A percentile compares a stretch with the other conserved stretches of the same genome.
Conservation (phyloP, 148 eudicot species). For the Cornus suecica region DNA sequence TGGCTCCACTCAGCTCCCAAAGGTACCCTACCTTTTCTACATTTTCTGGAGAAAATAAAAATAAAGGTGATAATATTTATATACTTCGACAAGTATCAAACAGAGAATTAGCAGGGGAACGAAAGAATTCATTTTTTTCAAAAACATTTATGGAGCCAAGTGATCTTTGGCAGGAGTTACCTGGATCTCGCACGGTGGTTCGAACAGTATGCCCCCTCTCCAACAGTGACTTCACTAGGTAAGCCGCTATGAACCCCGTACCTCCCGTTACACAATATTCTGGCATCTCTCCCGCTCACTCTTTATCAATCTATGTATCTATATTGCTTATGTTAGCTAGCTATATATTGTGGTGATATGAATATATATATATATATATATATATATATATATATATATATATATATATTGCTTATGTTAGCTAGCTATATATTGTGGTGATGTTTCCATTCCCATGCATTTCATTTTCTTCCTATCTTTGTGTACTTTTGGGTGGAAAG, state of each 20-base stretch:
- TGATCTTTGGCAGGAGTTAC: slow-evolving; percentile 22
- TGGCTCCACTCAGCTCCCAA: slow-evolving; percentile 77
- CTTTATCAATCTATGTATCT: slow-evolving; percentile 6
- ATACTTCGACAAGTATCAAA: no score
- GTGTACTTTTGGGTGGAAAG: background rate
- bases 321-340: background rate
- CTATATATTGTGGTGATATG: slow-evolving; percentile 3
- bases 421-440: slow-evolving; percentile 4
- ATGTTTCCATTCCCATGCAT: background rate
- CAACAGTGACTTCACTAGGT: slow-evolving; percentile 65
- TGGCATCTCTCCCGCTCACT: slow-evolving; percentile 42
- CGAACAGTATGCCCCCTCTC: slow-evolving; percentile 67
- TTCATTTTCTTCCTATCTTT: background rate
- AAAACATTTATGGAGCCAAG: no score
- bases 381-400: no score
- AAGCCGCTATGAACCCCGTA: slow-evolving; percentile 83
- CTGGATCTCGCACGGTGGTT: slow-evolving; percentile 86
- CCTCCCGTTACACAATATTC: slow-evolving; percentile 94
- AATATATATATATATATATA: no score
- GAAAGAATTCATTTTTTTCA: no score
- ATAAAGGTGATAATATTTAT: no score
- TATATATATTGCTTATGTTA: background rate
- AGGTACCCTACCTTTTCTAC: slow-evolving; percentile 66
- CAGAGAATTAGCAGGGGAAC: background rate
- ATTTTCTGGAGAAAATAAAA: slow-evolving; percentile 40